Evolutionary conservation across 257 asterid species (phyloP), one percentile per base, ranked within the genome.

Genomic region (Fraxinus cuspidata): DNA sequence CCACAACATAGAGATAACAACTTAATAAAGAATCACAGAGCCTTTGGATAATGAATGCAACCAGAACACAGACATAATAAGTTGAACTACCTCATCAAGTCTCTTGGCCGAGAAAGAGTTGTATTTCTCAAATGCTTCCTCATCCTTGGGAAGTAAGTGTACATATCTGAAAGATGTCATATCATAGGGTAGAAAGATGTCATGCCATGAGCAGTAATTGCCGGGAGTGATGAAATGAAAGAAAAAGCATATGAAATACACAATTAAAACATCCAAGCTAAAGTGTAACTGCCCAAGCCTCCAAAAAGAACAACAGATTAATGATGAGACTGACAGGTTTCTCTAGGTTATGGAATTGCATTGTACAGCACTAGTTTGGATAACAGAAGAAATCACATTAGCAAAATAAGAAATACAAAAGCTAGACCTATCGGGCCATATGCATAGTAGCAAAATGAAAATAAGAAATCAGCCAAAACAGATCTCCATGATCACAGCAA

Each of bases 71-170:
- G 38, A 74, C 3, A 74, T 23, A 70, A 82, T 64, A 19, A 34
- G 53, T 60, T 44, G n/a, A 79, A 76, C 84, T 77, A 93, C 98
- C 98, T 93, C 98, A 84, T 96, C 99, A 78, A 92, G 97, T 86
- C 98, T 89, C 94, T 89, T 89, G 44, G 94, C 90, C 31, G 92
- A 92, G 76, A 88, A 89, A 66, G 91, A 84, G 77, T 82, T 87
- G 84, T 92, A 96, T 74, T 91, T 94, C 87, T 89, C 98, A 85
- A 93, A 82, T 83, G 99, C 97, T 66, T 90, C 99, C 80, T 88
- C 99, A 58, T 96, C 99, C 88, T 89, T 92, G 71, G 99, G 99
- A 84, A 92, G 94, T 77, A 96, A 88, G 83, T 96, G 99, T 37
- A 90, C 85, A 86, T 93, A 96, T 89, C 99, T 96, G 92, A 83